These are phyloP conservation scores for Elsinoe arachidis DNA, from an alignment of 2,329 filamentous ascomycete genomes.

Conservation along the genomic window DNA sequence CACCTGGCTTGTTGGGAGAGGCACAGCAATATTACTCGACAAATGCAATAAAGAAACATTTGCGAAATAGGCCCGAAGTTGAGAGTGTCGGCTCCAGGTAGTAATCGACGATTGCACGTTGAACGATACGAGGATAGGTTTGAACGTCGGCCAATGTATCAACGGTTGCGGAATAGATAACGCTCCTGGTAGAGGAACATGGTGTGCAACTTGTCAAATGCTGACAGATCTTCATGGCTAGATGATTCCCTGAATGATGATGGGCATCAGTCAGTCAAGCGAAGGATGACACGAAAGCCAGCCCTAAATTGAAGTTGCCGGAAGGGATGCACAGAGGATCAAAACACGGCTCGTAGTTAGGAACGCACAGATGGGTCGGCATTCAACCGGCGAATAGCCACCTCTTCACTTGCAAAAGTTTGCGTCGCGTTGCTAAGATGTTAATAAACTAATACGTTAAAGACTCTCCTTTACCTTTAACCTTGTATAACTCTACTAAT, in stretches of 20 bases:
- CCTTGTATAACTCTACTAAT: too few species aligned
- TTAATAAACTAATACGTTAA: too few species aligned
- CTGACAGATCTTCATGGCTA: neutral
- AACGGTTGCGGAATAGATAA: neutral
- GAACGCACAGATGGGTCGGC: neutral
- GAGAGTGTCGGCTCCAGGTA: neutral
- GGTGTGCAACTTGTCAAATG: neutral
- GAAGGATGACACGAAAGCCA: conserved; percentile 1
- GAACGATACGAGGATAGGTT: neutral
- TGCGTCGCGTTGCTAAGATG: too few species aligned
- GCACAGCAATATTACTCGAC: neutral
- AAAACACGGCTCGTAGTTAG: neutral
- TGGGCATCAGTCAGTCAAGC: neutral
- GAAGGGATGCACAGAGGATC: neutral
- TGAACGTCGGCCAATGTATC: neutral
- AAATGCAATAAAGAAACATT: neutral
- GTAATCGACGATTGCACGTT: neutral
- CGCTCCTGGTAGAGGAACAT: neutral
- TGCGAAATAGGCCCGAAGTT: neutral
- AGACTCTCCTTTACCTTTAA: too few species aligned
- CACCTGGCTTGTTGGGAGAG: neutral
- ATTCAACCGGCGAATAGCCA: neutral
- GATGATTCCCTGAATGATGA: neutral
- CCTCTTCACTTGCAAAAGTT: too few species aligned
- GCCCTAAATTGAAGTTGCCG: neutral